Evolutionary conservation across 2,329 filamentous ascomycete genomes (phyloP).

Genomic region (Knufia fluminis): DNA sequence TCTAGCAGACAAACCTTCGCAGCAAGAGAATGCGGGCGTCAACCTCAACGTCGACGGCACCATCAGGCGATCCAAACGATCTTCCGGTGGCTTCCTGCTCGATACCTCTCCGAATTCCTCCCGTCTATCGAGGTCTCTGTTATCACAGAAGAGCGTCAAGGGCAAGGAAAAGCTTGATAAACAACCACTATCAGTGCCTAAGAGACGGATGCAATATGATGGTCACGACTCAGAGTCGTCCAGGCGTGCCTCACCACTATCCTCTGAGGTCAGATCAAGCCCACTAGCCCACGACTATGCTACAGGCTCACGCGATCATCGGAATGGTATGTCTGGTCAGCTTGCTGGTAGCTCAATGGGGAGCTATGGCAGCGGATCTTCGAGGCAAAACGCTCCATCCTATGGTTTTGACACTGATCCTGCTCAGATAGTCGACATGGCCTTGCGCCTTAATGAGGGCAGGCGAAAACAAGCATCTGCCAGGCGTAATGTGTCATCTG

Average conservation of each 20-base stretch:
- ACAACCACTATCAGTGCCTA: slow-evolving; percentile 26
- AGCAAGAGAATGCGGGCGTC: slow-evolving; percentile 8
- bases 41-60: slow-evolving; percentile 6
- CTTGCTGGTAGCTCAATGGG: neutral
- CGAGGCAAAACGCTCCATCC: neutral
- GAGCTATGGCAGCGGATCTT: slow-evolving; percentile 1
- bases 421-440: slow-evolving; percentile 85
- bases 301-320: neutral
- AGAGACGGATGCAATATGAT: slow-evolving; percentile 30
- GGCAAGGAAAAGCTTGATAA: slow-evolving; percentile 33
- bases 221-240: slow-evolving; percentile 26
- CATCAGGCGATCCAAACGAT: slow-evolving; percentile 1
- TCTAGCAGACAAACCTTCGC: slow-evolving; percentile 1
- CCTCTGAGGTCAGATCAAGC: slow-evolving; percentile 22
- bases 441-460: slow-evolving; percentile 77
- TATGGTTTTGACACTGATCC: slow-evolving; percentile 60
- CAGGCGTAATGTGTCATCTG: slow-evolving; percentile 34
- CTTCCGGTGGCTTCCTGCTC: slow-evolving; percentile 38
- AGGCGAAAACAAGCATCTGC: slow-evolving; percentile 51
- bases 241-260: slow-evolving; percentile 26
- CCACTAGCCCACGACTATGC: slow-evolving; percentile 12
- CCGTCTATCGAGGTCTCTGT: slow-evolving; percentile 25
- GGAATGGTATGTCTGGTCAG: neutral
- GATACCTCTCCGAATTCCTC: slow-evolving; percentile 31
- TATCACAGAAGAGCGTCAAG: slow-evolving; percentile 26